Base-by-base conservation (phyloP, 805 yeast species). In the Nakazawaea wyomingensis region DNA sequence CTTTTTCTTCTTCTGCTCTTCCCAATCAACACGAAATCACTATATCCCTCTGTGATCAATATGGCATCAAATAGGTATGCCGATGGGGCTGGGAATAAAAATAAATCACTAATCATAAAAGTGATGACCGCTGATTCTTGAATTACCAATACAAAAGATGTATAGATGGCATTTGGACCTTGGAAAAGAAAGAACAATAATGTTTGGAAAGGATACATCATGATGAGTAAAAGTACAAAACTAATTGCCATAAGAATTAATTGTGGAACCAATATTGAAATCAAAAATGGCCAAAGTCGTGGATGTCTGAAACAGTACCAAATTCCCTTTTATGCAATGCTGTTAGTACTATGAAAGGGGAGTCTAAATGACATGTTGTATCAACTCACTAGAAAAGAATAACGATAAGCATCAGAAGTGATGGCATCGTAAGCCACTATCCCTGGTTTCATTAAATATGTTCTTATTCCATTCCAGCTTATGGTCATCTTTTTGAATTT, bases 61-160 rank as follows among this genome's bases (percentile, higher is more conserved):
- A 62, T 58, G 34, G 49, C 47, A 39, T 66, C 70, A 47, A 66
- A 66, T 2, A 62, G 51, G 10, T 40, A 43, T 2, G 42, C 47
- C 5, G 64, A 45, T 1, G 66, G 62, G 2, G 41, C 43, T 2
- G 68, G 67, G 14, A 66, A 47, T 2, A 66, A 47, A n/a, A 63
- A 41, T 3, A 44, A 30, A 16, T 56, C 55, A 29, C 58, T 54
- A 29, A 65, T 51, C 18, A 57, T 46, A 22, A 55, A 51, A 7
- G 63, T 56, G 34, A 64, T 40, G 19, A 60, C 56, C 7, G 54
- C 53, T 14, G 62, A 46, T 35, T 60, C 52, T 37, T 65, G 69
- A 28, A 62, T 48, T 1, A 58, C 49, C 14, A 49, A 45, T 5
- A 52, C 41, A 43, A 51, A 47, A 6, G 54, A 45, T 14, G 53